phyloP scores from a whole-genome alignment of 1,284 basidiomycete species.

The Puccinia brachypodii region DNA sequence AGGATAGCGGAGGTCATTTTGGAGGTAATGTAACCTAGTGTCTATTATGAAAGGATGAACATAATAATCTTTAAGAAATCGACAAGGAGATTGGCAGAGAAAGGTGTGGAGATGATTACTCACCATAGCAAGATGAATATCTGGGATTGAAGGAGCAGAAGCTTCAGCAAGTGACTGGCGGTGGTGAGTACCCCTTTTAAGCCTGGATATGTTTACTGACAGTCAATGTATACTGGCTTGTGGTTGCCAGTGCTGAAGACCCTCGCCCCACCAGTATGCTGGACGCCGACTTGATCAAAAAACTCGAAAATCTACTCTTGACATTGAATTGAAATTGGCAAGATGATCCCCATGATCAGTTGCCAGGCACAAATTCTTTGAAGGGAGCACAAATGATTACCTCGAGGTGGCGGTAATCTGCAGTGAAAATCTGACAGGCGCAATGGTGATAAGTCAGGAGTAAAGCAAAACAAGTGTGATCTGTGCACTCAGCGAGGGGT shows the following conservation, averaged over 20 bases:
- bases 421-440: constrained; percentile 25
- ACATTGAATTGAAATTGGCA: not conserved
- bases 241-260: constrained; percentile 9
- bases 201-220: constrained; percentile 8
- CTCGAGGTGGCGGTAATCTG: constrained; percentile 39
- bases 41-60: not conserved
- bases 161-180: not conserved
- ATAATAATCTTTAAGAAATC: not conserved
- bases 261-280: constrained; percentile 34
- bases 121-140: constrained; percentile 45
- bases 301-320: constrained; percentile 40
- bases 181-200: not conserved
- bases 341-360: not conserved
- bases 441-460: not conserved
- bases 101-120: not conserved
- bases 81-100: not conserved
- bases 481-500: not conserved
- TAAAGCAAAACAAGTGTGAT: not conserved
- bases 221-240: constrained; percentile 37
- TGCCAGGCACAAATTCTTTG: not conserved
- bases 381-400: not conserved
- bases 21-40: constrained; percentile 39
- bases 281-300: constrained; percentile 32
- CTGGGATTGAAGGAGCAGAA: not conserved
- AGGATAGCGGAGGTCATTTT: constrained; percentile 38